Conservation (phyloP, 2,329 filamentous ascomycete genomes). For the Trematosphaeria pertusa region DNA sequence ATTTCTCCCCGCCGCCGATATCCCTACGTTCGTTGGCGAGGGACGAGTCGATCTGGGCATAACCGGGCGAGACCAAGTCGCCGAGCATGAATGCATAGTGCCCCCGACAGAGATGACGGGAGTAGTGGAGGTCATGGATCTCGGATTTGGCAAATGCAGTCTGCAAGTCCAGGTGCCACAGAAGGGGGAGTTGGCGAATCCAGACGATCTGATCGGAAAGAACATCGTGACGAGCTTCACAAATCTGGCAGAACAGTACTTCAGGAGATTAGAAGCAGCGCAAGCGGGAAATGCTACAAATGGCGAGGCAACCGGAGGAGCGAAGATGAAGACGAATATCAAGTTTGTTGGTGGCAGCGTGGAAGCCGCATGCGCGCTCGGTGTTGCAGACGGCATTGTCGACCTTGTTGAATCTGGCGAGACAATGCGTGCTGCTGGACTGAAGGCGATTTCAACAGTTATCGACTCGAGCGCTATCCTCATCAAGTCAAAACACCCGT, state of each 20-base stretch:
- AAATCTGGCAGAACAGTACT: slow-evolving; percentile 81
- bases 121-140: slow-evolving; percentile 87
- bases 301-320: slow-evolving; percentile 45
- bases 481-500: slow-evolving; percentile 86
- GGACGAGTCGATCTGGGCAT: slow-evolving; percentile 94
- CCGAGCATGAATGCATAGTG: slow-evolving; percentile 79
- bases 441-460: slow-evolving; percentile 94
- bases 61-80: slow-evolving; percentile 90
- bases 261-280: slow-evolving; percentile 73
- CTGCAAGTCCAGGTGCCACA: slow-evolving; percentile 96
- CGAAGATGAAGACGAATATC: slow-evolving; percentile 82
- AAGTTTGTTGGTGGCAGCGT: slow-evolving; percentile 96
- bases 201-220: slow-evolving; percentile 84
- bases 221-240: slow-evolving; percentile 97
- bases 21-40: slow-evolving; percentile 96
- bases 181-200: slow-evolving; percentile 73
- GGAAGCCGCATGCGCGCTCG: slow-evolving; percentile 93
- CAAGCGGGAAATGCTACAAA: slow-evolving; percentile 43
- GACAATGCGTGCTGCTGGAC: slow-evolving; percentile 94
- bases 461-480: slow-evolving; percentile 86
- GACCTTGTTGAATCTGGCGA: slow-evolving; percentile 98
- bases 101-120: slow-evolving; percentile 54
- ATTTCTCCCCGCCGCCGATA: slow-evolving; percentile 96
- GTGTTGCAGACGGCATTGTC: slow-evolving; percentile 95
- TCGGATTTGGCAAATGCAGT: slow-evolving; percentile 89